Conservation (phyloP, 176 grass and related monocot genomes). For the Dactylis glomerata region DNA sequence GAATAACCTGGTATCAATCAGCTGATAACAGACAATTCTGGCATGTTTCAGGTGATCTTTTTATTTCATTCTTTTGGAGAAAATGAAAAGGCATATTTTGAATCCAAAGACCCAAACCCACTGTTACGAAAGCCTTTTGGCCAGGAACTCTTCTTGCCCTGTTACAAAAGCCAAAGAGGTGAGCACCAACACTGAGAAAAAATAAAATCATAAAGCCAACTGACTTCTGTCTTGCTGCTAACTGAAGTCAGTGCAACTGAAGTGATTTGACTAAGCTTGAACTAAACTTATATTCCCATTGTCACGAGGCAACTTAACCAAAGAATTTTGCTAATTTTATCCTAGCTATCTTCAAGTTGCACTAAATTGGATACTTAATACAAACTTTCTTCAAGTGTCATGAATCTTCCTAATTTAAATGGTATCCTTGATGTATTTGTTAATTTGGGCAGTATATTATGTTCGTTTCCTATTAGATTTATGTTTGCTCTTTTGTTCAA, state of each 20-base stretch:
- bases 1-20: neutral
- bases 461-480: conserved; percentile 14
- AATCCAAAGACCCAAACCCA: neutral
- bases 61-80: neutral
- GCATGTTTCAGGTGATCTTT: neutral
- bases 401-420: neutral
- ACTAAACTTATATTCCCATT: conserved; percentile 3
- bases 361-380: neutral
- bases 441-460: neutral
- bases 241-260: neutral
- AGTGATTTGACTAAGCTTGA: conserved; percentile 15
- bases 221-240: neutral
- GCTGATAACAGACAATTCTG: neutral
- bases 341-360: neutral
- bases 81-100: neutral
- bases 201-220: neutral
- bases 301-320: conserved; percentile 7
- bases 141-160: neutral
- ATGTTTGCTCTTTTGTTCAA: conserved; percentile 11
- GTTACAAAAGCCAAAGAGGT: neutral
- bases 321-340: neutral
- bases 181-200: neutral
- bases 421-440: conserved; percentile 9
- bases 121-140: no score
- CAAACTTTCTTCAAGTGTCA: neutral